A percentile compares a stretch with the other conserved stretches of the same genome.
These are phyloP conservation scores for Saccharomycopsis malanga DNA, from an alignment of 805 yeast genomes.

Conservation along the genomic window DNA sequence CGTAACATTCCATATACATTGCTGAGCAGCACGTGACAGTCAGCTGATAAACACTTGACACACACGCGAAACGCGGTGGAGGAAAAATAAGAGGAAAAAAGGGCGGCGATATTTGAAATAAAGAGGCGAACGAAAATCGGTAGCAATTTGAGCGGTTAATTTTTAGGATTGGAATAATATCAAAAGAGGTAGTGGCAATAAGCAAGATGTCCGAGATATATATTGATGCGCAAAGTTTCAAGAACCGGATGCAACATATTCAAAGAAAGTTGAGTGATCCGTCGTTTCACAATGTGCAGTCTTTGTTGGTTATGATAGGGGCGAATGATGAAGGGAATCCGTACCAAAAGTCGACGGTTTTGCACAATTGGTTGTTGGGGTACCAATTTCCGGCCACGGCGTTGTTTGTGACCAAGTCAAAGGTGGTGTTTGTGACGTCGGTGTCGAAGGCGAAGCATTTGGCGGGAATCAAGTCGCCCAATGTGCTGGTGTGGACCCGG, in stretches of 20 bases:
- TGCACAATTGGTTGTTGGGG: conserved; percentile 89
- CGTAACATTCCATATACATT: too few relatives aligned
- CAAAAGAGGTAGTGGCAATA: too few relatives aligned
- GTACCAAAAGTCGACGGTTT: conserved; percentile 76
- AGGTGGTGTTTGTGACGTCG: conserved; percentile 63
- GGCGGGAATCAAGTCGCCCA: conserved; percentile 44
- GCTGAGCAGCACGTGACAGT: too few relatives aligned
- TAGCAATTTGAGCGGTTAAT: too few relatives aligned
- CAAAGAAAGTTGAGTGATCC: conserved; percentile 18
- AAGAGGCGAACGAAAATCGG: too few relatives aligned
- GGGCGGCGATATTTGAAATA: too few relatives aligned
- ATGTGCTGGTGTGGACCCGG: conserved; percentile 57
- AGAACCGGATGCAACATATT: conserved; percentile 15
- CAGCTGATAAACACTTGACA: too few relatives aligned
- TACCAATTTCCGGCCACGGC: conserved; percentile 95
- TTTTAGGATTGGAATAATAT: too few relatives aligned
- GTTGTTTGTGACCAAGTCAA: conserved; percentile 53
- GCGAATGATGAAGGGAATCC: conserved; percentile 85
- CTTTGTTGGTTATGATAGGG: conserved; percentile 67
- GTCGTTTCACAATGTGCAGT: conserved; percentile 42
- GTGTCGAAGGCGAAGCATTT: conserved; percentile 81
- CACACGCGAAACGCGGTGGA: too few relatives aligned
- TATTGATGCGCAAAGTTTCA: conserved; percentile 34
- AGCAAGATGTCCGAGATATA: conserved; percentile 46
- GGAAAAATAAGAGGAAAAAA: too few relatives aligned